phyloP scores from a whole-genome alignment of 163 green algal genomes.

The Scenedesmus sp. region DNA sequence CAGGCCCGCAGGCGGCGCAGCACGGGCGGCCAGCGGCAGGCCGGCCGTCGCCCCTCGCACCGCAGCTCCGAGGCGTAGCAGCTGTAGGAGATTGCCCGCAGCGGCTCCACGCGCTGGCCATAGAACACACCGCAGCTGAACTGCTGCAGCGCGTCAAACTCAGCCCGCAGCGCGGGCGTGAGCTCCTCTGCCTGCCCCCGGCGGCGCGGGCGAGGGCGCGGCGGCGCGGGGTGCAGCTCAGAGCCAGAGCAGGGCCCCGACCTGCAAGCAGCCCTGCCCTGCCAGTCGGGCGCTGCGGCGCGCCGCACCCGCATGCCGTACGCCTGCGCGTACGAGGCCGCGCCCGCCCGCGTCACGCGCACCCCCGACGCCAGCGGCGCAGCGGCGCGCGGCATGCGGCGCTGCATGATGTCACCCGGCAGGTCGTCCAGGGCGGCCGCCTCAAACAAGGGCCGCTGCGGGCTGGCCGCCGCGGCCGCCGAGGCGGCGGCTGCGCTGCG shows the following conservation, averaged over 20 bases:
- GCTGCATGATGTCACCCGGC: conserved; percentile 32
- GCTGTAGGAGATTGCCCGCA: not conserved
- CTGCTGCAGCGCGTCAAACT: conserved; percentile 9
- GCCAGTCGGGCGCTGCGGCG: too few relatives aligned
- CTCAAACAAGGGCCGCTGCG: too few relatives aligned
- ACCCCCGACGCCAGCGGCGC: not conserved
- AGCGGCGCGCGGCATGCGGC: conserved; percentile 23
- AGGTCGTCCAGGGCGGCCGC: too few relatives aligned
- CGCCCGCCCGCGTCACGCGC: not conserved
- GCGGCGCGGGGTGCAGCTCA: too few relatives aligned
- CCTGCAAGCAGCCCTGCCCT: too few relatives aligned
- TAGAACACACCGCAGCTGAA: conserved; percentile 31
- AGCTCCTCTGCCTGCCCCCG: conserved; percentile 3
- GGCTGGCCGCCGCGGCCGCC: too few relatives aligned
- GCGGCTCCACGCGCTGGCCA: conserved; percentile 18
- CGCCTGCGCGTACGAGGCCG: not conserved
- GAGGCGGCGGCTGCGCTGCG: too few relatives aligned
- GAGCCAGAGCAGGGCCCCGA: too few relatives aligned
- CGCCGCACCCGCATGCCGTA: conserved; percentile 14
- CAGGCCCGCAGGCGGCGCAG: too few relatives aligned
- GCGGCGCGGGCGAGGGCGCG: too few relatives aligned
- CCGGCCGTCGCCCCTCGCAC: not conserved
- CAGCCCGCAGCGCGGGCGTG: not conserved
- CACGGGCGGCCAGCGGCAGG: too few relatives aligned
- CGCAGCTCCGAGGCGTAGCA: conserved; percentile 5